phyloP scores from a whole-genome alignment of 306 rosid genomes.

The Albizia julibrissin region DNA sequence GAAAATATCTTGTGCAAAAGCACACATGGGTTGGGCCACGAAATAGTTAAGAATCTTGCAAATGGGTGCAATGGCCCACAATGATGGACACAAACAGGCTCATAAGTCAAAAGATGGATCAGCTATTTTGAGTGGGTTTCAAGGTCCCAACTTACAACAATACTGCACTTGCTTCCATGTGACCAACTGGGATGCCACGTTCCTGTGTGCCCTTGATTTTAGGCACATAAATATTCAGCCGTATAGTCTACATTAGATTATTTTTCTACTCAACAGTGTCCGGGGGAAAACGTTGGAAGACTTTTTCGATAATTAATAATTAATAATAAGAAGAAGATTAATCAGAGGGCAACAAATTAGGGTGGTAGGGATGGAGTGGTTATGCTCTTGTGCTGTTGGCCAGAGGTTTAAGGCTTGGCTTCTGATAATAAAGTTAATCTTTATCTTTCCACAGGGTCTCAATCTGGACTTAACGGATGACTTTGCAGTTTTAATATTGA shows the following conservation, averaged over 20 bases:
- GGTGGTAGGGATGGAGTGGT: too few species aligned
- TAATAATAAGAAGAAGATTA: too few species aligned
- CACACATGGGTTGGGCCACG: neutral
- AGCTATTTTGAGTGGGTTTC: neutral
- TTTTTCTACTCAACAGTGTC: neutral
- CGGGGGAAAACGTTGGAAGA: neutral
- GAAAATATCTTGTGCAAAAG: neutral
- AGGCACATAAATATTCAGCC: neutral
- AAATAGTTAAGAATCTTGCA: neutral
- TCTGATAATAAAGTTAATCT: too few species aligned
- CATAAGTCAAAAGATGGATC: neutral
- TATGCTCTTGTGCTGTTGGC: too few species aligned
- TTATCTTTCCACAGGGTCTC: too few species aligned
- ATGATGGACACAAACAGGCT: neutral
- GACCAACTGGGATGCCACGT: neutral
- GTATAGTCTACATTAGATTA: neutral
- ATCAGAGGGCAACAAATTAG: too few species aligned
- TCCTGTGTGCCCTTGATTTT: neutral
- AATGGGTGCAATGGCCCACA: constrained; percentile 3
- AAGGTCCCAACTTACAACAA: neutral
- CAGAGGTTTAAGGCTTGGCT: too few species aligned
- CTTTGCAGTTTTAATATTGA: too few species aligned
- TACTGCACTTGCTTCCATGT: neutral
- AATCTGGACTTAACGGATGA: too few species aligned
- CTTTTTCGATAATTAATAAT: too few species aligned